These are phyloP conservation scores for Cydonia oblonga DNA, from an alignment of 331 rosid species.

Conservation along the genomic window DNA sequence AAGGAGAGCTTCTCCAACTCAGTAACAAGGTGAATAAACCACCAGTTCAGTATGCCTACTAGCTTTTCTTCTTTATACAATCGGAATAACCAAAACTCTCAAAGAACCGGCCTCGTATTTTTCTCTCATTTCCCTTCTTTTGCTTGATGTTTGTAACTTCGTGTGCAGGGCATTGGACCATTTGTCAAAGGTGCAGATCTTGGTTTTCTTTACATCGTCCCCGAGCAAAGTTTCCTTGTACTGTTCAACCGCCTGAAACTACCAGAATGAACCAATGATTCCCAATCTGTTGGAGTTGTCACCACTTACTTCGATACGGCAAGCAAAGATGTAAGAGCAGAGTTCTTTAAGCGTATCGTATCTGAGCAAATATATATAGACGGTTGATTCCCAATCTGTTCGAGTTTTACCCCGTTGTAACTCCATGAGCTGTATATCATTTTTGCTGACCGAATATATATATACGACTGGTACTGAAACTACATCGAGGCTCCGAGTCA, in stretches of 20 bases:
- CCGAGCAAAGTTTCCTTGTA: constrained; percentile 92
- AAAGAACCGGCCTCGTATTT: neutral
- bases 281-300: neutral
- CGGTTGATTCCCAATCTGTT: too few species aligned
- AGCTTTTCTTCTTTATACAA: neutral
- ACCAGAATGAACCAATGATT: constrained; percentile 42
- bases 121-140: neutral
- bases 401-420: too few species aligned
- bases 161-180: constrained; percentile 80
- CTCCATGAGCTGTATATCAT: constrained; percentile 38
- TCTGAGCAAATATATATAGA: too few species aligned
- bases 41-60: neutral
- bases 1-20: constrained; percentile 93
- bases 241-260: constrained; percentile 83
- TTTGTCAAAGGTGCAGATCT: constrained; percentile 88
- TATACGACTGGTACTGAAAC: neutral
- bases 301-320: neutral
- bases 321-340: neutral
- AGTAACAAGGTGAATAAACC: constrained; percentile 64
- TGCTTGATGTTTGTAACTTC: neutral
- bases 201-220: constrained; percentile 73
- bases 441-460: constrained; percentile 31
- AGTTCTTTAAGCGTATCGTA: constrained; percentile 2
- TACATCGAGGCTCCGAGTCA: neutral
- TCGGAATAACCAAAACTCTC: neutral